A percentile compares a stretch with the other conserved stretches of the same genome.
Conservation (phyloP, 2,329 filamentous ascomycete species). For the Colletotrichum sidae region DNA sequence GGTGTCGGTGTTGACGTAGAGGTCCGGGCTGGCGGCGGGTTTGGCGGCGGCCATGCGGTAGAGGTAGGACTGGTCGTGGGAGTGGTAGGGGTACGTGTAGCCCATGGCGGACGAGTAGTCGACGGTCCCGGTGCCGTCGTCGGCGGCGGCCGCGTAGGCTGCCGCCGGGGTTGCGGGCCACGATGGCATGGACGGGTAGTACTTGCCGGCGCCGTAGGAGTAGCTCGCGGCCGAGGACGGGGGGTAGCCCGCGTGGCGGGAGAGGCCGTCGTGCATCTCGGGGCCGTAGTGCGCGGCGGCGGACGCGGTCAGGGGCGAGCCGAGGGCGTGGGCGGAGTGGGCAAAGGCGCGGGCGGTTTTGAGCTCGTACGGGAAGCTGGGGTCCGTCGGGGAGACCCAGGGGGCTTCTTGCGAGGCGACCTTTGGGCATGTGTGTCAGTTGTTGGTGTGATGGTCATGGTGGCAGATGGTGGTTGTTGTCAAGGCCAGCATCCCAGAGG, state of each 20-base stretch:
- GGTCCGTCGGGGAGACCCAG: constrained; percentile 43
- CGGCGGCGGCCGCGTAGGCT: constrained; percentile 40
- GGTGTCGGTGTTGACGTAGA: constrained; percentile 52
- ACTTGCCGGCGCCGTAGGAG: constrained; percentile 46
- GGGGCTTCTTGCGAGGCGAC: constrained; percentile 53
- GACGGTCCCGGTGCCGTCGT: constrained; percentile 45
- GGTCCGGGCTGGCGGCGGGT: constrained; percentile 38
- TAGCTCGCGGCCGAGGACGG: constrained; percentile 45
- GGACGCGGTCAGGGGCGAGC: constrained; percentile 43
- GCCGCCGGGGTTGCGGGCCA: no score
- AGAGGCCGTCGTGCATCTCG: constrained; percentile 46
- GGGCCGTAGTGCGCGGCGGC: constrained; percentile 46
- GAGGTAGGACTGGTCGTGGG: constrained; percentile 47
- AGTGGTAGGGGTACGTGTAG: constrained; percentile 50
- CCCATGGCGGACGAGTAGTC: constrained; percentile 50
- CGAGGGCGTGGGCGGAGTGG: constrained; percentile 42
- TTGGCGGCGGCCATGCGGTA: constrained; percentile 46
- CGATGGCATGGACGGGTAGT: constrained; percentile 48
- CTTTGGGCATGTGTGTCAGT: constrained; percentile 38
- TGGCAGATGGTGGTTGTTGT: neutral
- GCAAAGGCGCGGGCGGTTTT: constrained; percentile 47
- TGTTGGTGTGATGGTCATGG: neutral
- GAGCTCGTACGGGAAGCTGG: constrained; percentile 51
- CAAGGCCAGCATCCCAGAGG: neutral
- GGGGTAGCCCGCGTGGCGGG: constrained; percentile 43